Conservation (phyloP, 1,139 yeast genomes). For the Kluyveromyces sp. region DNA sequence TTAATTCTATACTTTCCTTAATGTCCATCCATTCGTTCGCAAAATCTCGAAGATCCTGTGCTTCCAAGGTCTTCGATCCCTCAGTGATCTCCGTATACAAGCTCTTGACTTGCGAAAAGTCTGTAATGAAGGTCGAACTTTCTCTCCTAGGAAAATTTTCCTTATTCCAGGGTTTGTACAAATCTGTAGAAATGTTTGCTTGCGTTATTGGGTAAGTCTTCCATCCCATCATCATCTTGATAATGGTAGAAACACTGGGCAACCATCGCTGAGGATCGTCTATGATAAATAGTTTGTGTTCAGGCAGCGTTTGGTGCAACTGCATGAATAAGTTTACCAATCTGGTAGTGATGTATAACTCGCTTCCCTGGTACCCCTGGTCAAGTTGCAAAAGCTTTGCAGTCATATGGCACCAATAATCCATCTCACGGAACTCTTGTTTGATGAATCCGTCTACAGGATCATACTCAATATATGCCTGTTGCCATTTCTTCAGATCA, state of each 20-base stretch:
- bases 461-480: conserved; percentile 16
- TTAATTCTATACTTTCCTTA: conserved; percentile 5
- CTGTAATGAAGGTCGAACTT: conserved; percentile 12
- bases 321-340: conserved; percentile 21
- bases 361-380: conserved; percentile 4
- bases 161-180: conserved; percentile 5
- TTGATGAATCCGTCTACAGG: neutral
- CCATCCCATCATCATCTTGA: conserved; percentile 6
- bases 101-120: conserved; percentile 18
- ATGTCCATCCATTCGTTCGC: conserved; percentile 20
- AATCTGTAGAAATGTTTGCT: conserved; percentile 4
- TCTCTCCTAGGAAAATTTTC: neutral
- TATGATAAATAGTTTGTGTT: conserved; percentile 22
- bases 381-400: conserved; percentile 5
- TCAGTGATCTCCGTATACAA: conserved; percentile 18
- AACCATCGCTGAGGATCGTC: conserved; percentile 16
- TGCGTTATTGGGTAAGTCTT: conserved; percentile 2
- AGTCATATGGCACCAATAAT: conserved; percentile 21
- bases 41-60: conserved; percentile 17
- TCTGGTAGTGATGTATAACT: conserved; percentile 22
- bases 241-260: conserved; percentile 5
- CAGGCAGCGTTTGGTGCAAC: conserved; percentile 19
- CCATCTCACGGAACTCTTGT: conserved; percentile 13
- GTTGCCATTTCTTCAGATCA: conserved; percentile 16
- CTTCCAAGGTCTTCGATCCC: conserved; percentile 12